Conservation (phyloP, 345 rosid species). For the Aquilaria sinensis region DNA sequence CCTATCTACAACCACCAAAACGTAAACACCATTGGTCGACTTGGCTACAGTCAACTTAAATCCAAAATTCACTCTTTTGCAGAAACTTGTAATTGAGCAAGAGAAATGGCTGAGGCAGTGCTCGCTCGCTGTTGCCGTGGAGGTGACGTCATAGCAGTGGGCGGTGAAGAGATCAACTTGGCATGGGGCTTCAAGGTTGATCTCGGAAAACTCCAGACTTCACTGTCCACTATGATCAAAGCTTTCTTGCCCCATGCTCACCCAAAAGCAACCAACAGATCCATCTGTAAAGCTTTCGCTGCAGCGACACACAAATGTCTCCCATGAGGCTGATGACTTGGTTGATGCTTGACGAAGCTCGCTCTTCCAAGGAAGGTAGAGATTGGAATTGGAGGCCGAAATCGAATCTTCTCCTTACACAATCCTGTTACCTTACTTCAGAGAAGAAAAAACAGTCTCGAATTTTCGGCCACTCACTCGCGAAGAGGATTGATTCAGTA, state of each 20-base stretch:
- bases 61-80: too few species aligned
- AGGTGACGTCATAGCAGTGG: neutral
- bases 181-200: conserved; percentile 2
- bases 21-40: too few species aligned
- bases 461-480: too few species aligned
- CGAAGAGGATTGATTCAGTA: too few species aligned
- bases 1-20: too few species aligned
- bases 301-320: neutral
- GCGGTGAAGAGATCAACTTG: neutral
- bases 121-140: neutral
- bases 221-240: neutral
- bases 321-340: conserved; percentile 4
- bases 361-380: too few species aligned
- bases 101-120: conserved; percentile 4
- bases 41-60: too few species aligned
- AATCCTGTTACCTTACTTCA: too few species aligned
- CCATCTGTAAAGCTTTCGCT: conserved; percentile 4
- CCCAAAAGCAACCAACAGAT: neutral
- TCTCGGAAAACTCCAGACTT: neutral
- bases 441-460: too few species aligned
- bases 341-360: neutral
- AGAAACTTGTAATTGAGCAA: too few species aligned
- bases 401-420: too few species aligned
- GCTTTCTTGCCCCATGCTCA: conserved; percentile 10
- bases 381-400: too few species aligned